Evolutionary conservation across 352 stramenopile species (phyloP).

Genomic region (Phytophthora megakarya): DNA sequence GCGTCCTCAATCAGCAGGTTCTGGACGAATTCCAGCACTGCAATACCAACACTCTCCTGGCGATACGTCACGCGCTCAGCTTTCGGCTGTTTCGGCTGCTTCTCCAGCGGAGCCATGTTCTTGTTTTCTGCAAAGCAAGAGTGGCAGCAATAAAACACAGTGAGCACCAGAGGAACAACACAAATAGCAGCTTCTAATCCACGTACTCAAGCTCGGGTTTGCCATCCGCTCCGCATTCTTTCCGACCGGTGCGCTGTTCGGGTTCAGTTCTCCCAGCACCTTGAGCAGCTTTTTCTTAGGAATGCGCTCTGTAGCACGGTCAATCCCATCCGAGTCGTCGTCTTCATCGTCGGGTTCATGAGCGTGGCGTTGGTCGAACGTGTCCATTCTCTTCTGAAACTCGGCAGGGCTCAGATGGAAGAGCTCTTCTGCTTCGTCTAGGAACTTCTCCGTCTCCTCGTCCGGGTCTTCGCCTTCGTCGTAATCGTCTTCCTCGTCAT

Average conservation of each 20-base stretch:
- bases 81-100: constrained; percentile 68
- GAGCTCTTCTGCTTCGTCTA: constrained; percentile 75
- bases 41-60: constrained; percentile 71
- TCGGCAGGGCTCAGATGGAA: constrained; percentile 60
- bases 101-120: constrained; percentile 67
- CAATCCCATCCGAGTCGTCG: constrained; percentile 50
- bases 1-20: constrained; percentile 69
- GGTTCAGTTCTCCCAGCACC: constrained; percentile 66
- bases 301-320: constrained; percentile 72
- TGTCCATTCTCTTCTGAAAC: constrained; percentile 69
- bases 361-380: constrained; percentile 48
- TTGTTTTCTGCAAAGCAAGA: constrained; percentile 62
- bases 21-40: constrained; percentile 73
- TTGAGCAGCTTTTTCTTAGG: constrained; percentile 74
- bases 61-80: constrained; percentile 71
- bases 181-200: not conserved
- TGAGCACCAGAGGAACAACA: constrained; percentile 1
- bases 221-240: constrained; percentile 64
- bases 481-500: constrained; percentile 41
- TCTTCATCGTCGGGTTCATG: constrained; percentile 33
- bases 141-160: not conserved
- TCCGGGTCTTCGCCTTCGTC: constrained; percentile 51
- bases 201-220: constrained; percentile 50
- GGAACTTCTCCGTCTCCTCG: constrained; percentile 65
- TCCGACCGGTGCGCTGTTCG: constrained; percentile 35